Evolutionary conservation across 345 rosid species (phyloP), one percentile per base, ranked within the genome.

Genomic region (Salix koriyanagi): DNA sequence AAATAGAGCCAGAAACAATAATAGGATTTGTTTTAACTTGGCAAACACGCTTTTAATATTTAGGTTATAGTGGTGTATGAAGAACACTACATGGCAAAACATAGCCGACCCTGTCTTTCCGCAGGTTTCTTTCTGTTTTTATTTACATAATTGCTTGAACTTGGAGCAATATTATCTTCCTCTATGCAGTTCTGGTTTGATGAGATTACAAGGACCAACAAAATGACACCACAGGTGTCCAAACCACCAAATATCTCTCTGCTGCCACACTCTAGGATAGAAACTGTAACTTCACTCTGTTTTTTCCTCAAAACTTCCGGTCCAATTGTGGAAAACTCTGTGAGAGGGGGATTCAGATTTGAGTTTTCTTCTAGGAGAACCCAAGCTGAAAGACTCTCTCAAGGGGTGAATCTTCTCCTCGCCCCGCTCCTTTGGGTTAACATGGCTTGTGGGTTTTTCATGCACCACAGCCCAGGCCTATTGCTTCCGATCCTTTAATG

Each of bases 401-500:
- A 64, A 15, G n/a, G 73, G 50, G 39, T 67, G 25, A 25, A 21
- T 69, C 52, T 60, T 23, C 77, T 69, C 48, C 10, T 58, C 26
- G 36, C 19, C 18, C 37, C 80, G 28, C 54, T 80, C 61, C 81
- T n/a, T 28, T 70, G 69, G 52, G 70, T 52, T 67, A 79, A 48
- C 62, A 5, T 73, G 37, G 72, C 39, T 50, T 54, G 69, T 69
- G 14, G 67, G 67, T 1, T 21, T 25, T 67, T 69, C 54, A 90
- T 44, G 87, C 88, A 72, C 85, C 94, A 82, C 85, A 90, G 1
- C 91, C 92, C 79, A 94, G 73, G 11, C 97, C 97, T 71, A 83
- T 91, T 62, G 91, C 91, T 80, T 94, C 94, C 58, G 96, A 85
- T 77, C 88, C 83, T 89, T 89, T 95, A 94, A 93, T 91, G 89